A percentile compares a stretch with the other conserved stretches of the same genome.
These are phyloP conservation scores for Chlorella sp. DNA, from an alignment of 139 green algal genomes.

Conservation along the genomic window DNA sequence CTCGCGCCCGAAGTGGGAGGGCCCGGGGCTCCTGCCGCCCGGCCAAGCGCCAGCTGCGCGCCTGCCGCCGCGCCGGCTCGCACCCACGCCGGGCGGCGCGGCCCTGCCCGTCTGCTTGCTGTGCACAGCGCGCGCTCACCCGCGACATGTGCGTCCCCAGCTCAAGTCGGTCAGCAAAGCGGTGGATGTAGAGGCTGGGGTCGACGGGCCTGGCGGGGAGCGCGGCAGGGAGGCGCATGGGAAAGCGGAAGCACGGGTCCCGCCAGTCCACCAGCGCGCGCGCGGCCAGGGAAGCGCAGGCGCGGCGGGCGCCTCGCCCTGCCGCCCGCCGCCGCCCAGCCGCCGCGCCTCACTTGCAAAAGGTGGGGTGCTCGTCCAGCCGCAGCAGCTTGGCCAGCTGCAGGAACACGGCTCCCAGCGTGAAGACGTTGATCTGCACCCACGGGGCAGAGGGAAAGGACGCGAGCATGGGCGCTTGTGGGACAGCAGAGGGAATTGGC, in stretches of 20 bases:
- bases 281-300: not conserved
- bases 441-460: not conserved
- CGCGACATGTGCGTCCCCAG: slow-evolving; percentile 22
- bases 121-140: not conserved
- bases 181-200: slow-evolving; percentile 93
- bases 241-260: no score
- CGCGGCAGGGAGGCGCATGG: not conserved
- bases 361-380: slow-evolving; percentile 83
- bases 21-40: not conserved
- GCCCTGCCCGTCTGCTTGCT: no score
- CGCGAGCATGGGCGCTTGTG: no score
- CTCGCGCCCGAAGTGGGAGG: not conserved
- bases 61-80: no score
- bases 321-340: not conserved
- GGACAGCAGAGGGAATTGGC: no score
- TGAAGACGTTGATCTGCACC: slow-evolving; percentile 64
- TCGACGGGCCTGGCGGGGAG: slow-evolving; percentile 79
- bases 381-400: slow-evolving; percentile 89
- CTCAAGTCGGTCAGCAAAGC: slow-evolving; percentile 82
- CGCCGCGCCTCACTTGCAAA: slow-evolving; percentile 42
- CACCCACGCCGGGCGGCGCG: no score
- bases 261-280: not conserved
- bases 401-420: slow-evolving; percentile 87
- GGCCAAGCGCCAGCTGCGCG: no score
- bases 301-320: not conserved